Conservation (phyloP, 2,329 filamentous ascomycete genomes). For the Aureobasidium vineae region DNA sequence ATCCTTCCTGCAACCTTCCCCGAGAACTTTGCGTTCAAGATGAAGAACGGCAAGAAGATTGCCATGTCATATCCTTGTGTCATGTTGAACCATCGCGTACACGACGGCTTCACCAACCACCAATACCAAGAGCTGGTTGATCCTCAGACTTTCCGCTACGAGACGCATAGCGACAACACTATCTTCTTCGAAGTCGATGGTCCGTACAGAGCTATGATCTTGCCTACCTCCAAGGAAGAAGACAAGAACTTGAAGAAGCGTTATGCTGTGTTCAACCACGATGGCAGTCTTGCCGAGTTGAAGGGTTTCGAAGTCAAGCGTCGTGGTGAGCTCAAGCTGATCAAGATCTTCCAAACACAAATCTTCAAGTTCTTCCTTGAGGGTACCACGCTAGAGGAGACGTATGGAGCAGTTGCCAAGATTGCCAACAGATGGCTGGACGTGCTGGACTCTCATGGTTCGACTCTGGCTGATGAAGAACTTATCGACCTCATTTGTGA, state of each 20-base stretch:
- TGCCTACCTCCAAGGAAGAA: slow-evolving; percentile 97
- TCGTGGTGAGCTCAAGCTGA: slow-evolving; percentile 95
- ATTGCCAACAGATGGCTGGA: slow-evolving; percentile 97
- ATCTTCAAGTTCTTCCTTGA: slow-evolving; percentile 99
- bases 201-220: slow-evolving; percentile 94
- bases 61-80: slow-evolving; percentile 97
- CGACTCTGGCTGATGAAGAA: slow-evolving; percentile 91
- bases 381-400: slow-evolving; percentile 80
- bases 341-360: slow-evolving; percentile 99
- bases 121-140: slow-evolving; percentile 93
- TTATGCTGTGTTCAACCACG: slow-evolving; percentile 98
- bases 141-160: slow-evolving; percentile 76
- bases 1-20: slow-evolving; percentile 96
- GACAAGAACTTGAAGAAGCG: slow-evolving; percentile 99
- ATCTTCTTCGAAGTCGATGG: slow-evolving; percentile 99
- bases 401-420: slow-evolving; percentile 86
- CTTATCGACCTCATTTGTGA: slow-evolving; percentile 99
- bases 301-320: slow-evolving; percentile 98
- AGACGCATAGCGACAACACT: slow-evolving; percentile 97
- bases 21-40: slow-evolving; percentile 90
- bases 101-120: slow-evolving; percentile 92
- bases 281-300: slow-evolving; percentile 89
- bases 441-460: slow-evolving; percentile 83
- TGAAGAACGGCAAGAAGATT: slow-evolving; percentile 95
- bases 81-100: slow-evolving; percentile 97